These are phyloP conservation scores for Clonostachys rhizophaga DNA, from an alignment of 2,329 filamentous ascomycete genomes.

Conservation along the genomic window DNA sequence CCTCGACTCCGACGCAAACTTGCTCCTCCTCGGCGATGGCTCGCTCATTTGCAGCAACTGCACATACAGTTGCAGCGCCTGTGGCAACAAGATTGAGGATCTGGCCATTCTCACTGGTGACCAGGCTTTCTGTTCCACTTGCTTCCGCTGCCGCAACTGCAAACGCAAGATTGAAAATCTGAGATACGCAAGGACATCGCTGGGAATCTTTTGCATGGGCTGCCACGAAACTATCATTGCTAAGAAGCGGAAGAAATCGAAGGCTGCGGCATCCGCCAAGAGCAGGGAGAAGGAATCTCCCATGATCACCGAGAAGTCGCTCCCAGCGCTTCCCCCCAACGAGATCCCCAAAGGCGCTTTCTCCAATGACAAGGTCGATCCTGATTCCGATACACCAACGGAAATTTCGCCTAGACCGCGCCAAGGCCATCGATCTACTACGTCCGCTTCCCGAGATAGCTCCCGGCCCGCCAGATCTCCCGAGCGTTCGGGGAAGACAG, in stretches of 20 bases:
- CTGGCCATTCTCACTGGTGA: conserved; percentile 95
- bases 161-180: conserved; percentile 99
- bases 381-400: conserved; percentile 62
- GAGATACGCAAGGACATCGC: conserved; percentile 93
- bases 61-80: conserved; percentile 97
- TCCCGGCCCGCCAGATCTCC: conserved; percentile 49
- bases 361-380: conserved; percentile 52
- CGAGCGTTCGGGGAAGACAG: conserved; percentile 43
- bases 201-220: conserved; percentile 99
- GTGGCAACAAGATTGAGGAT: conserved; percentile 96
- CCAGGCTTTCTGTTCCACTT: conserved; percentile 95
- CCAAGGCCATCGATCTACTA: conserved; percentile 41
- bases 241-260: conserved; percentile 80
- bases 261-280: conserved; percentile 56
- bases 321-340: conserved; percentile 83
- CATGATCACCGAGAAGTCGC: conserved; percentile 81
- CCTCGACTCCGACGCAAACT: conserved; percentile 96
- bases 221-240: conserved; percentile 98
- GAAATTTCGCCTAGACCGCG: conserved; percentile 64
- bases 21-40: conserved; percentile 93
- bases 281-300: conserved; percentile 59
- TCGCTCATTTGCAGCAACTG: conserved; percentile 99
- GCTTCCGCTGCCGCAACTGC: conserved; percentile 96
- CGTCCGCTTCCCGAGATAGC: conserved; percentile 50
- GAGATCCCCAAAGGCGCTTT: conserved; percentile 60